Conservation (phyloP, 1,284 basidiomycete genomes). For the Cutaneotrichosporon daszewskae region DNA sequence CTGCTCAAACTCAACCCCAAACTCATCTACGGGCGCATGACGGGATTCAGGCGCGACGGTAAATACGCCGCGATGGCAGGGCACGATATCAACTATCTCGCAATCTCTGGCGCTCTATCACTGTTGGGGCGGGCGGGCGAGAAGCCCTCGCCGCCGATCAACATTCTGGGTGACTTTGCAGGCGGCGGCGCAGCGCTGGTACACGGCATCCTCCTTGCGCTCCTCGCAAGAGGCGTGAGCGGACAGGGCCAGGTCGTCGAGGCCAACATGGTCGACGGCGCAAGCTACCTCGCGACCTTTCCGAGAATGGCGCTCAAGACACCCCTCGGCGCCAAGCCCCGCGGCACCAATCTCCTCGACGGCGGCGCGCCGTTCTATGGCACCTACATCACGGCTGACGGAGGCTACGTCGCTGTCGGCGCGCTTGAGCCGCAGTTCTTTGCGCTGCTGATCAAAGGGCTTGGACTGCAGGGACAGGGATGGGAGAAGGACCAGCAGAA, state of each 20-base stretch:
- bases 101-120: conserved; percentile 14
- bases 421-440: conserved; percentile 21
- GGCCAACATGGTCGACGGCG: conserved; percentile 17
- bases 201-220: conserved; percentile 15
- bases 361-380: conserved; percentile 16
- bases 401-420: conserved; percentile 11
- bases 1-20: conserved; percentile 8
- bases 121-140: conserved; percentile 10
- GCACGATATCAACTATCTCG: conserved; percentile 20
- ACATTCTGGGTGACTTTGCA: conserved; percentile 21
- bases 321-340: background rate
- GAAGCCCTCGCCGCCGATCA: conserved; percentile 13
- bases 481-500: conserved; percentile 6
- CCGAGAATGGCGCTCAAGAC: conserved; percentile 6
- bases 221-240: conserved; percentile 5
- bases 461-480: background rate
- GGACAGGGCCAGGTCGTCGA: conserved; percentile 19
- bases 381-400: conserved; percentile 10
- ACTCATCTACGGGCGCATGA: conserved; percentile 19
- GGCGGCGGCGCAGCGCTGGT: conserved; percentile 17
- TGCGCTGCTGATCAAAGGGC: conserved; percentile 9
- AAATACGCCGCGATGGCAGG: conserved; percentile 14
- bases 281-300: conserved; percentile 12
- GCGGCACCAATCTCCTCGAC: conserved; percentile 15
- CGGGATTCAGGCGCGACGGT: conserved; percentile 9